Evolutionary conservation across 2,329 filamentous ascomycete species (phyloP).

Genomic region (Fusarium torreyae): DNA sequence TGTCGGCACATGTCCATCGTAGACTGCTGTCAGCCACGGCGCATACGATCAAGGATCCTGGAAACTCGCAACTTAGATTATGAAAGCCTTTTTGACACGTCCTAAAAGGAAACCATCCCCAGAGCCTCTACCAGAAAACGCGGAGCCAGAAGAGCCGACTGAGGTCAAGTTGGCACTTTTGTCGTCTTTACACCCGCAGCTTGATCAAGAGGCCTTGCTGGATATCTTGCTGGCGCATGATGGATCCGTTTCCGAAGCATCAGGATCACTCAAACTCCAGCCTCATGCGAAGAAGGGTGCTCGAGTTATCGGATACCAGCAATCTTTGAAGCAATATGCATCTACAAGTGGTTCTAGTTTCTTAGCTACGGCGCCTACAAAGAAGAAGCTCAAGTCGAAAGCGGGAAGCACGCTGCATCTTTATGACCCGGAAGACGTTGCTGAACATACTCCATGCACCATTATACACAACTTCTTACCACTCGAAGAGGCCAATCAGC

Average conservation of each 20-base stretch:
- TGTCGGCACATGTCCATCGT: background rate
- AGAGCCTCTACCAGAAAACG: slow-evolving; percentile 47
- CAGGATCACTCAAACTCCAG: slow-evolving; percentile 65
- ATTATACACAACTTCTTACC: slow-evolving; percentile 94
- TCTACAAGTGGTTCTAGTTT: slow-evolving; percentile 29
- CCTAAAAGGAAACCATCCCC: slow-evolving; percentile 65
- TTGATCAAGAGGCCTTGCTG: slow-evolving; percentile 77
- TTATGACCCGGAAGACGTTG: slow-evolving; percentile 85
- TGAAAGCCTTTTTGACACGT: slow-evolving; percentile 72
- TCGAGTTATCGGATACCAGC: slow-evolving; percentile 69
- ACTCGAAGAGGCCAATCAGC: slow-evolving; percentile 75
- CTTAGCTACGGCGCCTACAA: slow-evolving; percentile 47
- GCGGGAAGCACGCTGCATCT: slow-evolving; percentile 89
- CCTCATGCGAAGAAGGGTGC: slow-evolving; percentile 53
- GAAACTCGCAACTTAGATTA: slow-evolving; percentile 49
- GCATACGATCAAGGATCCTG: background rate
- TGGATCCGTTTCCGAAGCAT: slow-evolving; percentile 80
- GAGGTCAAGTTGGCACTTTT: slow-evolving; percentile 91
- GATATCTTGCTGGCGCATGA: slow-evolving; percentile 84
- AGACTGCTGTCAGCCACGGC: background rate
- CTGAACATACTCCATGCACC: slow-evolving; percentile 88
- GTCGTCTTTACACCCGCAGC: slow-evolving; percentile 78
- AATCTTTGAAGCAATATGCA: slow-evolving; percentile 72
- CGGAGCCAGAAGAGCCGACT: slow-evolving; percentile 80
- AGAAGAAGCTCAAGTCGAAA: slow-evolving; percentile 73